Conservation (phyloP, 331 rosid genomes). For the Malus hybrid region DNA sequence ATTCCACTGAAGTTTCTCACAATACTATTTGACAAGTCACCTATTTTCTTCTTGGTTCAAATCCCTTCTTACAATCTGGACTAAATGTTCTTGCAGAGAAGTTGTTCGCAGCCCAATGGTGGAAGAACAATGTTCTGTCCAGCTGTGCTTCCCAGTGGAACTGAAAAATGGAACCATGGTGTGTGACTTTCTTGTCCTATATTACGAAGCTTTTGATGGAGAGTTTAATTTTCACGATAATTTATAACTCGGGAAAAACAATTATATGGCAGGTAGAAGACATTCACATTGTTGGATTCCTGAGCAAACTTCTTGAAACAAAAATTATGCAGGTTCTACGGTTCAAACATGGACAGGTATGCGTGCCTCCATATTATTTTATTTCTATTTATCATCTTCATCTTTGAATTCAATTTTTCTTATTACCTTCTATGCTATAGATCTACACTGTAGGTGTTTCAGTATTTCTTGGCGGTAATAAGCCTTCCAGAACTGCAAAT, state of each 20-base stretch:
- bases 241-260: slow-evolving; percentile 14
- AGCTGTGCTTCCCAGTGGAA: slow-evolving; percentile 86
- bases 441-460: slow-evolving; percentile 88
- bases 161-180: slow-evolving; percentile 87
- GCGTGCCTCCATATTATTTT: slow-evolving; percentile 6
- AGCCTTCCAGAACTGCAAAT: slow-evolving; percentile 77
- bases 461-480: slow-evolving; percentile 89
- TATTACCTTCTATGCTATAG: slow-evolving; percentile 38
- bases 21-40: not conserved
- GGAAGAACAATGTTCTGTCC: slow-evolving; percentile 94
- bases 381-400: not conserved
- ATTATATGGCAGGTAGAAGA: slow-evolving; percentile 78
- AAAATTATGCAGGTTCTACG: slow-evolving; percentile 93
- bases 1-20: slow-evolving; percentile 6
- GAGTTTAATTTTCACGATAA: slow-evolving; percentile 11
- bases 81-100: slow-evolving; percentile 56
- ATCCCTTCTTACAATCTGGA: slow-evolving; percentile 19
- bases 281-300: slow-evolving; percentile 78
- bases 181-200: slow-evolving; percentile 11
- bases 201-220: slow-evolving; percentile 13
- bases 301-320: slow-evolving; percentile 94
- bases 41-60: slow-evolving; percentile 9
- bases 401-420: slow-evolving; percentile 12
- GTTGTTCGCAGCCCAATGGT: slow-evolving; percentile 94
- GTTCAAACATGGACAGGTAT: slow-evolving; percentile 93